These are phyloP conservation scores for Pulveroboletus sp. DNA, from an alignment of 768 basidiomycete species.

Conservation along the genomic window DNA sequence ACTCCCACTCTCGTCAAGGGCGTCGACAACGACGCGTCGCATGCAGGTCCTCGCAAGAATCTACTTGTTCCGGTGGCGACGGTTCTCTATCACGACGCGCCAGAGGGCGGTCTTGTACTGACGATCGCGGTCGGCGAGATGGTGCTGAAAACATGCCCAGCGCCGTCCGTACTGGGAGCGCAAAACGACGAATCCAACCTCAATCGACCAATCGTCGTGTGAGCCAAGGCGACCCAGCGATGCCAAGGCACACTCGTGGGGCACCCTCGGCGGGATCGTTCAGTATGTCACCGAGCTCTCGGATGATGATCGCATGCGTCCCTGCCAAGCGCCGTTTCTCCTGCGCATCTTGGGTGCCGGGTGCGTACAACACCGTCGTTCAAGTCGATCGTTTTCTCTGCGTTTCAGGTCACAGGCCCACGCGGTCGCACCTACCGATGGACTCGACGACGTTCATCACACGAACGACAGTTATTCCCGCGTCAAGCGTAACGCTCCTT, in stretches of 20 bases:
- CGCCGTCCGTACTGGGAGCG: conserved; percentile 3
- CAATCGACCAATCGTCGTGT: conserved; percentile 1
- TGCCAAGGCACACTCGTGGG: conserved; percentile 14
- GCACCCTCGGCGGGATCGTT: background rate
- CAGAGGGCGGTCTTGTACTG: conserved; percentile 11
- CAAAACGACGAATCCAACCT: conserved; percentile 24
- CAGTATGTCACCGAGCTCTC: background rate
- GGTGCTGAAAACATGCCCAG: background rate
- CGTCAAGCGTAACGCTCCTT: background rate
- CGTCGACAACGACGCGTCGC: conserved; percentile 28
- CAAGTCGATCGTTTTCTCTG: conserved; percentile 1
- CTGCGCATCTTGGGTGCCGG: conserved; percentile 6
- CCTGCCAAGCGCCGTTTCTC: conserved; percentile 3
- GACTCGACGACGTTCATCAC: background rate
- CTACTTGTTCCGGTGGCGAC: conserved; percentile 13
- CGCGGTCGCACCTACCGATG: background rate
- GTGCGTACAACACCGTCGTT: conserved; percentile 4
- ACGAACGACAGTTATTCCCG: background rate
- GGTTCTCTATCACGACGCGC: background rate
- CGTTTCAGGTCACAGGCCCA: too few species aligned
- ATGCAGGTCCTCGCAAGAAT: conserved; percentile 10
- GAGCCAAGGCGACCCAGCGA: conserved; percentile 5
- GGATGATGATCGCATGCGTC: background rate
- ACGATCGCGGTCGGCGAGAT: conserved; percentile 17
- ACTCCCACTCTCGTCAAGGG: conserved; percentile 22